Evolutionary conservation across 179 eudicot genomes (phyloP), one percentile per base, ranked within the genome.

Genomic region (Patellifolia procumbens): DNA sequence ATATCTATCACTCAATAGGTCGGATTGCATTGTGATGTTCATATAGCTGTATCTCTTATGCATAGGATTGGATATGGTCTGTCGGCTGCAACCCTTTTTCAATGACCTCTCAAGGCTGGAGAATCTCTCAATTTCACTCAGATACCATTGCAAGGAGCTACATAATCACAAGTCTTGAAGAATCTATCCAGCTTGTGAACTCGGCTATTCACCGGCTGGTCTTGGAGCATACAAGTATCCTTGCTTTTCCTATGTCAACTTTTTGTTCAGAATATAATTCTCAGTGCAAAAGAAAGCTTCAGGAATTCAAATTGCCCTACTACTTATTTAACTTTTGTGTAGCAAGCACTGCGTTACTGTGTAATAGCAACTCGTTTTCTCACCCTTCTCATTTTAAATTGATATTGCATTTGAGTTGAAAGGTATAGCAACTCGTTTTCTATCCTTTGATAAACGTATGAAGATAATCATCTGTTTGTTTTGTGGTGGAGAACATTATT

Each of bases 31-130:
- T n/a, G n/a, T n/a, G n/a, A n/a, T 69, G 82, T 19, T 65, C 12
- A 45, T 75, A 42, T 82, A 9, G 15, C 55, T 64, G 55, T 35
- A 35, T 76, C 26, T 79, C 8, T 72, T 43, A 79, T 74, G 74
- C 82, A 56, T 77, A 94, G 98, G 96, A 92, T 76, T 94, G 98
- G 98, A 83, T 81, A 79, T 94, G 98, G 98, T 94, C 98, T 1
- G 94, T 92, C 68, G 98, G 98, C 75, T 91, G 98, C 89, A 92
- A 80, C 83, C 97, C 97, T 49, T 82, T 91, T 45, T 87, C 97
- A 26, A 78, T 89, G 73, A 91, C 97, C 60, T 89, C 98, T 76
- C 92, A 84, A 73, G 97, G 97, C 17, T 92, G 97, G 97, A 88
- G 83, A 26, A 74, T 88, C 60, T 91, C 98, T 72, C 88, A 88